Evolutionary conservation across 2,329 filamentous ascomycete species (phyloP), one percentile per base, ranked within the genome.

Genomic region (Chaetomiaceae sp.): DNA sequence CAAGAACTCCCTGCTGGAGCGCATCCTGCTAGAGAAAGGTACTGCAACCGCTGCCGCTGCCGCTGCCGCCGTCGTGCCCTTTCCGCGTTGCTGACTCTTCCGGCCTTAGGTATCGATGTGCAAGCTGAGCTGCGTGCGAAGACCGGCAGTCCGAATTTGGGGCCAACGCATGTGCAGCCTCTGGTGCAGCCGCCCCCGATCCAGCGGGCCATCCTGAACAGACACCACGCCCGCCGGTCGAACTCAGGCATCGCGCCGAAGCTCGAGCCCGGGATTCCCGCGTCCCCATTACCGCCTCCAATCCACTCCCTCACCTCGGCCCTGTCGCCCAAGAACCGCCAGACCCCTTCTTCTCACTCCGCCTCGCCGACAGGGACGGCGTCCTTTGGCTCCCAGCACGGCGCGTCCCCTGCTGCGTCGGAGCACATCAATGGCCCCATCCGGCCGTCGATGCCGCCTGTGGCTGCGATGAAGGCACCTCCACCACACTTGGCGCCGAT

Each of bases 11-110:
- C 74, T 97, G 39, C 78, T 98, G 29, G 93, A 98, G 70, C 82
- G 93, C 49, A 95, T 98, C 61, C 77, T 98, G 43, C 77, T 98
- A 30, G 93, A 98, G 70, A 97, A 97, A 76, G 90, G 89, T 93
- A 69, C 27, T 8, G n/a, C n/a, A n/a, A n/a, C n/a, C n/a, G n/a
- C n/a, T n/a, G n/a, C n/a, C n/a, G n/a, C 17, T 20, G 14, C 4
- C 5, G 9, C 33, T 7, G 10, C n/a, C 15, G 18, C 1, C 24
- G 19, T 20, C 14, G 9, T 33, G n/a, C 22, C 27, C 4, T 19
- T 11, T 15, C 32, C 24, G 9, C 15, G 24, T 41, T 22, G 42
- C 48, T 55, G 38, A 53, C 44, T 24, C 14, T 22, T 12, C 10
- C 15, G 5, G 22, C 19, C 42, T 37, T 24, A 94, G 89, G 89